These are phyloP conservation scores for Populus pruinosa DNA, from an alignment of 345 rosid genomes.

Conservation along the genomic window DNA sequence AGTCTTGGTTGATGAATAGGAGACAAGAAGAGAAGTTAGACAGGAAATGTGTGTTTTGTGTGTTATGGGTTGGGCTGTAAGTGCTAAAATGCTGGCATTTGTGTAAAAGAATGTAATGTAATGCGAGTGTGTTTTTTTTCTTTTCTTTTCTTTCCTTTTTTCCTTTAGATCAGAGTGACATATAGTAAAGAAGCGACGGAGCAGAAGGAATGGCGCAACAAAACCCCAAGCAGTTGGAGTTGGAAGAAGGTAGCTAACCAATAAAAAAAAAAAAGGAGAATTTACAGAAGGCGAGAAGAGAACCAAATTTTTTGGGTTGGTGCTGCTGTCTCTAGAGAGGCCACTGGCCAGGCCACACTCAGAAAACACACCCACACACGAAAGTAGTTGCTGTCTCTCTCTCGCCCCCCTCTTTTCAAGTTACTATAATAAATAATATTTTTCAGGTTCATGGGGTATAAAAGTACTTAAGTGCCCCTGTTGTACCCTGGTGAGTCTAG, in stretches of 20 bases:
- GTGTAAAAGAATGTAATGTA: constrained; percentile 12
- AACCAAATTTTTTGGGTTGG: constrained; percentile 35
- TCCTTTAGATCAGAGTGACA: constrained; percentile 12
- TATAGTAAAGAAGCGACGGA: neutral
- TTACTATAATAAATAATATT: neutral
- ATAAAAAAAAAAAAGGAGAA: neutral
- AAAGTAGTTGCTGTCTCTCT: constrained; percentile 10
- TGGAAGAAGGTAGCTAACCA: neutral
- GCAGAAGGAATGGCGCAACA: neutral
- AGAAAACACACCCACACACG: neutral
- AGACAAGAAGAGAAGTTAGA: neutral
- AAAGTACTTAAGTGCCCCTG: neutral
- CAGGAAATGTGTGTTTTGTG: neutral
- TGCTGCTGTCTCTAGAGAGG: constrained; percentile 38
- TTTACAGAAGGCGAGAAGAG: neutral
- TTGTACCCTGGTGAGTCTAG: too few species aligned
- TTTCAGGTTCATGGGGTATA: neutral
- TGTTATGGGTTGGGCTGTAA: neutral
- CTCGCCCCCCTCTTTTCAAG: neutral
- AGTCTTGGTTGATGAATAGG: constrained; percentile 5
- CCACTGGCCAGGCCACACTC: constrained; percentile 19
- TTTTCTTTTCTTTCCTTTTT: neutral
- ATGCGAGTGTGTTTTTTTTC: neutral
- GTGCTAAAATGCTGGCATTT: constrained; percentile 40
- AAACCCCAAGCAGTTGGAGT: neutral